Base-by-base conservation (phyloP, 164 flowering plant genomes). In the Vitis cinerea region DNA sequence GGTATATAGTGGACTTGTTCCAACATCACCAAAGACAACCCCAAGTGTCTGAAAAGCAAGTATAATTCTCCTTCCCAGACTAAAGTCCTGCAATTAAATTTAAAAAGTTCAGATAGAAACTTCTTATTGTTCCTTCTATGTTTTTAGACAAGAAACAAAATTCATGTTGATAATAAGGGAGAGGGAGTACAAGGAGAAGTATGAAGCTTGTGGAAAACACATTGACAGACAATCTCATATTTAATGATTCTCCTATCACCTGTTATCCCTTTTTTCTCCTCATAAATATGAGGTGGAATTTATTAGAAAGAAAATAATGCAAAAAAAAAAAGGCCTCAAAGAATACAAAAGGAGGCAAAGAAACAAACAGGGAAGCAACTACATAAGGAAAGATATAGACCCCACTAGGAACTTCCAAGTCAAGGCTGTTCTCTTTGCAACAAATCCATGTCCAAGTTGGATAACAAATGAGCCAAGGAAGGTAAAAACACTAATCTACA, bases 1-100 rank as follows among this genome's bases (percentile, higher is more conserved):
- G 23, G 98, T 87, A 81, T 96, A 96, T 61, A 96, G 79, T 12
- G 98, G 99, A 81, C 99, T 96, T 67, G 97, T 93, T 72, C 99
- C 99, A 77, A 93, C 96, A 88, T 96, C 99, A 73, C 99, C 99
- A 82, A 89, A 96, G 17, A 96, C 98, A 78, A 96, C 87, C 56
- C 97, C 98, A 63, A 96, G 90, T 11, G 99, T 90, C 82, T 96
- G 99, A 70, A 86, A 86, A 60, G 88, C 90, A 76, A 93, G 84
- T 52, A 84, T 27, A 65, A 92, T 66, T 69, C 74, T 86, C 90
- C 85, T 88, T 68, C 97, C 87, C 50, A 85, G 0, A 69, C 83
- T 85, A 58, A 82, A 86, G 56, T 91, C 99, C 99, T 93, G 92
- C 81, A 79, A 71, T 64, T 52, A 76, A 52, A 55, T 50, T 65